A percentile compares a stretch with the other conserved stretches of the same genome.
Evolutionary conservation across 176 grass and related monocot species (phyloP).

Genomic region (Cocos nucifera): DNA sequence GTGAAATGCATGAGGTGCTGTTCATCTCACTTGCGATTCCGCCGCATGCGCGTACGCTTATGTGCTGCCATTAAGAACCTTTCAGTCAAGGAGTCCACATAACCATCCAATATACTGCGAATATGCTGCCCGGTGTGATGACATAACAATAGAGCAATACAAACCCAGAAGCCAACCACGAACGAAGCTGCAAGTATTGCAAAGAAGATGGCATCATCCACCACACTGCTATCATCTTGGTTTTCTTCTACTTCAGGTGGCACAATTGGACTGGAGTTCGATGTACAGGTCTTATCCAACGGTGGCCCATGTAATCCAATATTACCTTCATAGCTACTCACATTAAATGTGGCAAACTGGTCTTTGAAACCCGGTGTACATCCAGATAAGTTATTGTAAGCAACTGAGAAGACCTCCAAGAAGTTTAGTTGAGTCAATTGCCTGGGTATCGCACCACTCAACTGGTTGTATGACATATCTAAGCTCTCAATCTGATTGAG

Average conservation of each 20-base stretch:
- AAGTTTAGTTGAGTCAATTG: neutral
- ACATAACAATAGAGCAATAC: neutral
- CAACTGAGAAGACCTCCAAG: neutral
- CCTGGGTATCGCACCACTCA: conserved; percentile 3
- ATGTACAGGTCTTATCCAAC: neutral
- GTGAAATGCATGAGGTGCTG: too few relatives aligned
- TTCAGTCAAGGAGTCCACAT: too few relatives aligned
- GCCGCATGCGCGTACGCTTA: too few relatives aligned
- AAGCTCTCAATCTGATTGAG: conserved; percentile 15
- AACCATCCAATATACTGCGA: too few relatives aligned
- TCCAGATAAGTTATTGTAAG: conserved; percentile 30
- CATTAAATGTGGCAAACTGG: conserved; percentile 15
- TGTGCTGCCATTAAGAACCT: too few relatives aligned
- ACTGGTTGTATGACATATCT: conserved; percentile 22
- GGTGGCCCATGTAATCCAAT: neutral
- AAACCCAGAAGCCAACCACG: conserved; percentile 6
- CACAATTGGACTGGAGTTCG: neutral
- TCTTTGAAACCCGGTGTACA: conserved; percentile 8
- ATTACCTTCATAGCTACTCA: conserved; percentile 14
- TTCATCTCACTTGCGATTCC: too few relatives aligned
- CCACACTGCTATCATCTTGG: too few relatives aligned
- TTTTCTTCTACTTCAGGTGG: neutral
- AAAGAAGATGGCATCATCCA: neutral
- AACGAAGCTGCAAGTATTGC: conserved; percentile 1
- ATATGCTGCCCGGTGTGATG: neutral